These are phyloP conservation scores for Xylogone sp. DNA, from an alignment of 2,329 filamentous ascomycete species.

Conservation along the genomic window DNA sequence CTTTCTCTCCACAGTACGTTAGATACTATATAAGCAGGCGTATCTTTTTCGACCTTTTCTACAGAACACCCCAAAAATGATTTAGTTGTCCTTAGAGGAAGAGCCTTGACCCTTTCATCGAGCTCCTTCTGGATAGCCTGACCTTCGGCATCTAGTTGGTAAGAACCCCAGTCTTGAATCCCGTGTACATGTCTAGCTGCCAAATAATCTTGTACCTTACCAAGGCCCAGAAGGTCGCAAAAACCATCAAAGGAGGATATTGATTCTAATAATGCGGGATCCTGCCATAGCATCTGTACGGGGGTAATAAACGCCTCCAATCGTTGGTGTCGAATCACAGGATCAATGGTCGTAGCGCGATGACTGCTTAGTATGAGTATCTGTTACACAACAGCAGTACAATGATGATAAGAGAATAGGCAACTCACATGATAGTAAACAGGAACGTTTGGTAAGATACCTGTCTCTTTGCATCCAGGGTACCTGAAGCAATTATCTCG, in stretches of 20 bases:
- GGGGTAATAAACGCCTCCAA: slow-evolving; percentile 78
- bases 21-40: slow-evolving; percentile 70
- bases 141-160: slow-evolving; percentile 74
- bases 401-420: background rate
- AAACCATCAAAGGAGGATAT: slow-evolving; percentile 76
- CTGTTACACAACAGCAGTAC: slow-evolving; percentile 7
- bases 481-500: slow-evolving; percentile 70
- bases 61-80: slow-evolving; percentile 90
- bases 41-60: slow-evolving; percentile 76
- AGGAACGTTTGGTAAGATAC: slow-evolving; percentile 87
- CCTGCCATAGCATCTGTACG: slow-evolving; percentile 76
- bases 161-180: slow-evolving; percentile 77
- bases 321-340: slow-evolving; percentile 64
- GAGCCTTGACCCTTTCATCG: slow-evolving; percentile 63
- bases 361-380: slow-evolving; percentile 49
- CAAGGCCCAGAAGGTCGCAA: slow-evolving; percentile 73
- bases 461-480: slow-evolving; percentile 75
- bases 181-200: slow-evolving; percentile 68
- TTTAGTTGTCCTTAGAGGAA: slow-evolving; percentile 85
- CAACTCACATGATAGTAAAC: slow-evolving; percentile 77
- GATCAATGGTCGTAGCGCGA: slow-evolving; percentile 72
- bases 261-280: slow-evolving; percentile 61
- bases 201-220: slow-evolving; percentile 78
- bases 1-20: slow-evolving; percentile 80
- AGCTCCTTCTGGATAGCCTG: slow-evolving; percentile 74